A percentile compares a stretch with the other conserved stretches of the same genome.
These are phyloP conservation scores for Patellaria atrata DNA, from an alignment of 495 filamentous ascomycete species.

Conservation along the genomic window DNA sequence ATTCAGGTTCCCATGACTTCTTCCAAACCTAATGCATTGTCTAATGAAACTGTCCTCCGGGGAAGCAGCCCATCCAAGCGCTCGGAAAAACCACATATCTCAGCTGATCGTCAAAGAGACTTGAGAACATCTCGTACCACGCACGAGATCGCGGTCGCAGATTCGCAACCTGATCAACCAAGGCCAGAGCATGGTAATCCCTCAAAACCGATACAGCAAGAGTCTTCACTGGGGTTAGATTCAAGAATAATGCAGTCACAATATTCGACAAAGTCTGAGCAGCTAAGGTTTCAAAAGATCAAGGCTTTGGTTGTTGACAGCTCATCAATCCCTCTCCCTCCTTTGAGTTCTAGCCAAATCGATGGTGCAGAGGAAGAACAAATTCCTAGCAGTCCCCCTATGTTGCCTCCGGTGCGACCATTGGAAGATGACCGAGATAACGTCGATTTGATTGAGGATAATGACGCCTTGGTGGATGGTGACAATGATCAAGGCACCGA, in stretches of 20 bases:
- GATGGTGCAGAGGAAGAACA: conserved; percentile 6
- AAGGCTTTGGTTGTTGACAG: too few relatives aligned
- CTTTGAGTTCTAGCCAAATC: neutral
- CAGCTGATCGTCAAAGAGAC: neutral
- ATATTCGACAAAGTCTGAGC: neutral
- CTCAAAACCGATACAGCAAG: conserved; percentile 6
- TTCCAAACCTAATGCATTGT: conserved; percentile 9
- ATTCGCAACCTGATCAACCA: conserved; percentile 22
- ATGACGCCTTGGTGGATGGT: neutral
- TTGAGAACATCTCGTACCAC: conserved; percentile 11
- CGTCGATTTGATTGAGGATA: neutral
- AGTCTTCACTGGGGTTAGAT: conserved; percentile 14
- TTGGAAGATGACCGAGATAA: conserved; percentile 7
- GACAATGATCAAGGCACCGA: neutral
- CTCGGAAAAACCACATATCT: neutral
- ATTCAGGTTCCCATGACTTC: conserved; percentile 20
- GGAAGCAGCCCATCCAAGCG: conserved; percentile 1
- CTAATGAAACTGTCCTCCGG: neutral
- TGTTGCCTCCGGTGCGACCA: conserved; percentile 7
- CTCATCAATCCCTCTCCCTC: neutral
- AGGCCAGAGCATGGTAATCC: neutral
- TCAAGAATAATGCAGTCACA: conserved; percentile 17
- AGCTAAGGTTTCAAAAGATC: too few relatives aligned
- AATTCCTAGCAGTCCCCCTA: conserved; percentile 17
- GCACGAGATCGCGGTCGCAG: conserved; percentile 21